These are phyloP conservation scores for Sporothrix humicola DNA, from an alignment of 2,329 filamentous ascomycete genomes.

Conservation along the genomic window DNA sequence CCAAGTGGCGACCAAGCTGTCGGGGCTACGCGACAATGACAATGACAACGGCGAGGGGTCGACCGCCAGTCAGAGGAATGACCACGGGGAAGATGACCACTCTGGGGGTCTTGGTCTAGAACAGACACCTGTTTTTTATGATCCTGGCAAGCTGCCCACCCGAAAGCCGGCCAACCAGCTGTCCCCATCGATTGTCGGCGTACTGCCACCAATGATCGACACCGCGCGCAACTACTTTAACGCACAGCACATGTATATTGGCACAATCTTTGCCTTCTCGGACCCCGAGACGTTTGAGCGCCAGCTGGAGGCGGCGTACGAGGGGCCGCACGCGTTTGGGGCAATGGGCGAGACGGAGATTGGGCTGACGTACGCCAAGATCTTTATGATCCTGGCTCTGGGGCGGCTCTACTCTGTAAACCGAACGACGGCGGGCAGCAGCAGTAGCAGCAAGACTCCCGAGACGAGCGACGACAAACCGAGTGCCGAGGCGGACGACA, in stretches of 20 bases:
- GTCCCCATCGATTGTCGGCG: constrained; percentile 37
- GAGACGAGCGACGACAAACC: neutral
- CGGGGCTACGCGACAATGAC: constrained; percentile 36
- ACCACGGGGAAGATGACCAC: constrained; percentile 43
- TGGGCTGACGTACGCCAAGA: constrained; percentile 58
- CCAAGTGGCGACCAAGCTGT: constrained; percentile 46
- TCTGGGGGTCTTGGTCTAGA: neutral
- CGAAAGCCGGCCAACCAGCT: constrained; percentile 38
- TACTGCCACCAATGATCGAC: constrained; percentile 55
- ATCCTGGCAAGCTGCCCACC: constrained; percentile 46
- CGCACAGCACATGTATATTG: constrained; percentile 61
- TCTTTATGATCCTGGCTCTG: constrained; percentile 59
- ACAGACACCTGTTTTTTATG: constrained; percentile 44
- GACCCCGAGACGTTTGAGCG: constrained; percentile 55
- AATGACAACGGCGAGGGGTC: neutral
- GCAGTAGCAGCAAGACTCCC: constrained; percentile 41
- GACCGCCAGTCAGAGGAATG: constrained; percentile 35
- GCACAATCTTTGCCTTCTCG: constrained; percentile 62
- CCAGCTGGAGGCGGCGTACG: constrained; percentile 53
- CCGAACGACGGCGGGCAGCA: constrained; percentile 54
- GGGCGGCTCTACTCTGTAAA: constrained; percentile 64
- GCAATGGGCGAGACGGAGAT: constrained; percentile 52
- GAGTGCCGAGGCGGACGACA: neutral
- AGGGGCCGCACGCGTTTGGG: constrained; percentile 42
- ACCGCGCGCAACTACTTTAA: constrained; percentile 51